A percentile compares a stretch with the other conserved stretches of the same genome.
Evolutionary conservation across 495 filamentous ascomycete species (phyloP).

Genomic region (Talaromyces proteolyticus): DNA sequence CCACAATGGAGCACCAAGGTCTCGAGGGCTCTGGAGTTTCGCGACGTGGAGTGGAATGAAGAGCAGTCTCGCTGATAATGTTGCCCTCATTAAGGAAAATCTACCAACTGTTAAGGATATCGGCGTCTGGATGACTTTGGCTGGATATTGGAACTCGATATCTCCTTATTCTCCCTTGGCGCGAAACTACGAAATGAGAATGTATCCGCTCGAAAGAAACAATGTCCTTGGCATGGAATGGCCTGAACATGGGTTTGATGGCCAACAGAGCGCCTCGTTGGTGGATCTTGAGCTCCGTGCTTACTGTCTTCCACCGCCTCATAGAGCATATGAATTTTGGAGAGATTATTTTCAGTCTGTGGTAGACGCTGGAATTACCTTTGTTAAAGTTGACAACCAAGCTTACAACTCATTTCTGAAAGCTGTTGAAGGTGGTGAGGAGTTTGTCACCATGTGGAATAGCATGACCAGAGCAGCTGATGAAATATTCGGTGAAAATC

Average conservation of each 20-base stretch:
- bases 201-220: not conserved
- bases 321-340: not conserved
- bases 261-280: not conserved
- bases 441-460: not conserved
- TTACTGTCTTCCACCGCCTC: not conserved
- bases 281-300: not conserved
- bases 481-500: not conserved
- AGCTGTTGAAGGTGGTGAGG: not conserved
- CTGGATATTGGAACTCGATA: slow-evolving; percentile 1
- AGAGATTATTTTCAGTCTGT: not conserved
- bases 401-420: not conserved
- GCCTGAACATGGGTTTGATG: not conserved
- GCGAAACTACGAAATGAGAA: not conserved
- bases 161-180: not conserved
- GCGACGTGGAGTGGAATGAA: not conserved
- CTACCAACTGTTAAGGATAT: not conserved
- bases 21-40: not conserved
- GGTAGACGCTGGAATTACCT: not conserved
- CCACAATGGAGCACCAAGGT: not conserved
- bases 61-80: not conserved
- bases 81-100: not conserved
- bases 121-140: slow-evolving; percentile 2
- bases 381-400: slow-evolving; percentile 1
- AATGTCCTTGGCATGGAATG: slow-evolving; percentile 1
- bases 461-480: not conserved